Percentiles rank a stretch among this genome's conserved stretches.
Conservation (phyloP, 2,329 filamentous ascomycete genomes). For the Alternaria sp. region DNA sequence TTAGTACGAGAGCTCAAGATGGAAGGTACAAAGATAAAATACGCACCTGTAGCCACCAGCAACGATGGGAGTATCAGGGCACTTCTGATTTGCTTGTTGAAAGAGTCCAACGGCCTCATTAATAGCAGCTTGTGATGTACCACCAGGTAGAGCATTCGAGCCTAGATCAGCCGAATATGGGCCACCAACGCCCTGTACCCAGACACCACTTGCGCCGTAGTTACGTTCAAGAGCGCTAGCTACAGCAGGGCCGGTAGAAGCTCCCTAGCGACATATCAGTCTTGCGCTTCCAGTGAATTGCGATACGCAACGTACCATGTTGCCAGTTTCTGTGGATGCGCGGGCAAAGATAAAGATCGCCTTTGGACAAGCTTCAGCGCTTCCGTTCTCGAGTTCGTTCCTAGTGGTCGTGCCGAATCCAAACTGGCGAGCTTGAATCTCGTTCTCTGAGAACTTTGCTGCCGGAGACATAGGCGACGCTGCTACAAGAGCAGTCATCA, state of each 20-base stretch:
- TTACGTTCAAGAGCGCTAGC: constrained; percentile 30
- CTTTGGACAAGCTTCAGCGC: constrained; percentile 28
- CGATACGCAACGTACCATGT: constrained; percentile 31
- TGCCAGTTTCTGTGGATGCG: constrained; percentile 34
- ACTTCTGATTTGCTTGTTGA: constrained; percentile 48
- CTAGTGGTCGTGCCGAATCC: constrained; percentile 3
- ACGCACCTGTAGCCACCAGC: constrained; percentile 54
- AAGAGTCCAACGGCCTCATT: constrained; percentile 47
- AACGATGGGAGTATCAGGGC: constrained; percentile 50
- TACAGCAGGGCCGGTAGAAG: constrained; percentile 29
- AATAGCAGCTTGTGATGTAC: constrained; percentile 46
- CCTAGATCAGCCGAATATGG: constrained; percentile 47
- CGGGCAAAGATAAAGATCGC: constrained; percentile 42
- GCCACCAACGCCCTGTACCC: constrained; percentile 46
- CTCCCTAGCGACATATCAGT: constrained; percentile 23
- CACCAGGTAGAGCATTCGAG: constrained; percentile 45
- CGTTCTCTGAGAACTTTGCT: no score
- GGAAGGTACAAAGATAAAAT: no score
- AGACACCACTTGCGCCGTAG: constrained; percentile 35
- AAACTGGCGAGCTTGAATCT: no score
- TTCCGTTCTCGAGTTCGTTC: constrained; percentile 35
- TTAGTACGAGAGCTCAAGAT: no score
- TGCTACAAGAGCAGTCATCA: constrained; percentile 21
- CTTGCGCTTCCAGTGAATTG: no score
- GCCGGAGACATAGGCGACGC: no score